Conservation (phyloP, 345 rosid species). For the Eucalyptus guilfoylei region DNA sequence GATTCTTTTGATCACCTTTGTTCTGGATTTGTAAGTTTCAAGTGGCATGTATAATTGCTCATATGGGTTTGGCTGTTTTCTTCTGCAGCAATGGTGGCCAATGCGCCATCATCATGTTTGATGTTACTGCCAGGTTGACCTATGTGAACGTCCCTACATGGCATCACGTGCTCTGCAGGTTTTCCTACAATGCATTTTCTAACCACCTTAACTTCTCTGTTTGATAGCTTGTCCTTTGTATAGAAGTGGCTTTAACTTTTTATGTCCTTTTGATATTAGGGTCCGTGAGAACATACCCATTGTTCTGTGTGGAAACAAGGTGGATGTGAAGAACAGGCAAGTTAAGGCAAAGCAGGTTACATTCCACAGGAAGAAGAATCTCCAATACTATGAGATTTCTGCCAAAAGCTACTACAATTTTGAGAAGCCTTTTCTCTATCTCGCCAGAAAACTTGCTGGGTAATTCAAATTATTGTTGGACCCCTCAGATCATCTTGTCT, state of each 20-base stretch:
- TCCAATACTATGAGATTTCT: slow-evolving; percentile 86
- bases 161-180: slow-evolving; percentile 97
- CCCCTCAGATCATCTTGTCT: not conserved
- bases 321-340: slow-evolving; percentile 87
- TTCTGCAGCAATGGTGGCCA: slow-evolving; percentile 80
- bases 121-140: slow-evolving; percentile 85
- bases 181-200: not conserved
- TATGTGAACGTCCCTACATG: slow-evolving; percentile 97
- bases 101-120: slow-evolving; percentile 96
- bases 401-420: slow-evolving; percentile 92
- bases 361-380: slow-evolving; percentile 89
- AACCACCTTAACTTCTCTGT: no score
- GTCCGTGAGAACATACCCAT: slow-evolving; percentile 87
- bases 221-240: not conserved
- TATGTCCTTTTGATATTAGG: slow-evolving; percentile 9
- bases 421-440: slow-evolving; percentile 91
- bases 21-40: not conserved
- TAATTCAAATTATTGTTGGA: slow-evolving; percentile 1
- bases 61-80: not conserved
- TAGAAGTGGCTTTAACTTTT: not conserved
- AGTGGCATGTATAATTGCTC: not conserved
- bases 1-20: not conserved
- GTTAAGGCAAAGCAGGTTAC: slow-evolving; percentile 90
- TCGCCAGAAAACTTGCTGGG: slow-evolving; percentile 85
- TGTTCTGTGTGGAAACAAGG: slow-evolving; percentile 91